These are phyloP conservation scores for Phaeosphaeria sp. DNA, from an alignment of 2,329 filamentous ascomycete genomes.

Conservation along the genomic window DNA sequence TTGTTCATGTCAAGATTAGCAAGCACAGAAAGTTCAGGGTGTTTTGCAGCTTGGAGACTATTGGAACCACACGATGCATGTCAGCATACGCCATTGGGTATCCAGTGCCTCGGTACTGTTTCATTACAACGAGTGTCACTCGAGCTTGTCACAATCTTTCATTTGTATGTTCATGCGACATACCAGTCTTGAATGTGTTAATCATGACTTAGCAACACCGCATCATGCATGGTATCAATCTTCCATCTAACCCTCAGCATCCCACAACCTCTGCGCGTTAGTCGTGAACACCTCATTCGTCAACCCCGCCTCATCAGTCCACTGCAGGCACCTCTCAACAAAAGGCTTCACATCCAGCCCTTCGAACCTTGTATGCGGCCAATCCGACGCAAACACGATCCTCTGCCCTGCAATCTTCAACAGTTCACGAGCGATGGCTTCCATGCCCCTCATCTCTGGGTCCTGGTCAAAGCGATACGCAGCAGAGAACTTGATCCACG, in stretches of 20 bases:
- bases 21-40: no score
- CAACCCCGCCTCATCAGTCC: slow-evolving; percentile 55
- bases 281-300: slow-evolving; percentile 58
- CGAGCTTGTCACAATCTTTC: not conserved
- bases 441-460: slow-evolving; percentile 53
- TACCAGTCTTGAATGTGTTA: not conserved
- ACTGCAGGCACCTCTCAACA: slow-evolving; percentile 60
- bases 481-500: slow-evolving; percentile 66
- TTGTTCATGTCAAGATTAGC: not conserved
- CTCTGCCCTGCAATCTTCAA: slow-evolving; percentile 40
- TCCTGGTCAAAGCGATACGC: slow-evolving; percentile 62
- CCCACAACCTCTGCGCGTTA: slow-evolving; percentile 63
- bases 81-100: not conserved
- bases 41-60: not conserved
- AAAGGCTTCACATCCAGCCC: slow-evolving; percentile 63
- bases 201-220: not conserved
- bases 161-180: no score
- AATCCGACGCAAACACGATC: slow-evolving; percentile 67
- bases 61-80: not conserved
- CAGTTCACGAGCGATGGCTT: slow-evolving; percentile 58
- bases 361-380: slow-evolving; percentile 69
- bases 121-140: no score
- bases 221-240: not conserved
- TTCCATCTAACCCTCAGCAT: slow-evolving; percentile 16
- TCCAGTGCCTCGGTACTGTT: not conserved